Conservation (phyloP, 2,329 filamentous ascomycete genomes). For the Sporothrix humicola region DNA sequence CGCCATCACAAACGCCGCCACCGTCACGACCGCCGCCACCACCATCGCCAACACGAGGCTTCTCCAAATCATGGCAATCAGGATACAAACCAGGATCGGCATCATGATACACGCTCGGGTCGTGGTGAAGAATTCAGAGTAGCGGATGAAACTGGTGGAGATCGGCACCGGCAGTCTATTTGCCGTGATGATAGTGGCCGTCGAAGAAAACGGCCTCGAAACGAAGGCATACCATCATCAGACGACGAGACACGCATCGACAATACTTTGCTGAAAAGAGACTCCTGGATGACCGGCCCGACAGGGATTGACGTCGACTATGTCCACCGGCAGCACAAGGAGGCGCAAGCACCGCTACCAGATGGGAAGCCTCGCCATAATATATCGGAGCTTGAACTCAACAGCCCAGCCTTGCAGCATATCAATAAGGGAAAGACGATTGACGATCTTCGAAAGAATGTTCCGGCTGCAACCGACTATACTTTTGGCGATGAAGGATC, state of each 20-base stretch:
- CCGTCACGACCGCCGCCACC: constrained; percentile 33
- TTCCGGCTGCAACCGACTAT: constrained; percentile 70
- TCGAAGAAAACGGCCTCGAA: constrained; percentile 68
- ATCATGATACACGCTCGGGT: background rate
- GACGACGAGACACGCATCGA: constrained; percentile 44
- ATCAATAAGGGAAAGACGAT: constrained; percentile 61
- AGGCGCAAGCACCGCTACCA: constrained; percentile 55
- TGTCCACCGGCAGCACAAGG: constrained; percentile 65
- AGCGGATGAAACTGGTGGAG: background rate
- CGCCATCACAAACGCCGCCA: constrained; percentile 44
- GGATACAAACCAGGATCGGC: constrained; percentile 38
- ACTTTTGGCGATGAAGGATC: constrained; percentile 88
- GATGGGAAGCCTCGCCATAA: constrained; percentile 69
- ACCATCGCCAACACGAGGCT: background rate
- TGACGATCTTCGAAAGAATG: constrained; percentile 59
- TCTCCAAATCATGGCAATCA: constrained; percentile 32
- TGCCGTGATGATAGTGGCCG: constrained; percentile 48
- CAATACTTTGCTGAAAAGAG: constrained; percentile 61
- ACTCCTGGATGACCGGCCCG: constrained; percentile 94
- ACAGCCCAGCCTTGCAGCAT: constrained; percentile 67
- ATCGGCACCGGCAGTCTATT: background rate
- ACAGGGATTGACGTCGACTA: constrained; percentile 85
- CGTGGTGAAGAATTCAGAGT: background rate
- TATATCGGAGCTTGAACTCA: constrained; percentile 82
- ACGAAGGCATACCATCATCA: constrained; percentile 47